Base-by-base conservation (phyloP, 495 filamentous ascomycete species). In the Neurospora sp. region DNA sequence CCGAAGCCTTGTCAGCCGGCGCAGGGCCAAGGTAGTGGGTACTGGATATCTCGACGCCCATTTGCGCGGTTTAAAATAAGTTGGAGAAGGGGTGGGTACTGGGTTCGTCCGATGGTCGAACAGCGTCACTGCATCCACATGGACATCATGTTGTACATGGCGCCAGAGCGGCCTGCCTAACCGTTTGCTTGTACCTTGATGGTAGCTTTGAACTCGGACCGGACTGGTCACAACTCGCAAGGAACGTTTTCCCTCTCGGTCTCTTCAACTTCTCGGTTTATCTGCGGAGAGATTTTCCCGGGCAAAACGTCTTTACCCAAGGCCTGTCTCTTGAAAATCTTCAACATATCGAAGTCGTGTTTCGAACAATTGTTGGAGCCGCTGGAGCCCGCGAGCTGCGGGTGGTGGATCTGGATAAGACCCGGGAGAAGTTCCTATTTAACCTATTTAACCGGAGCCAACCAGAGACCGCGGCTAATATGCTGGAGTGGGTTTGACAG, bases 21-120 rank as follows among this genome's bases (percentile, higher is more conserved):
- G 42, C 18, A 69, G 68, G 40, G 71, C 70, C 76, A 74, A 72
- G 74, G 69, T 44, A 59, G 77, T 77, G 78, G 78, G 53, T 8
- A 75, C 20, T 70, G 68, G 70, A 27, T 69, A 68, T 73, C 69
- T 45, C 41, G 68, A 44, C 35, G 71, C 73, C 73, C 76, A 80
- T 79, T 80, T 79, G 77, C 71, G 78, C 78, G 77, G 78, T 71
- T 80, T 71, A 74, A 80, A 78, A 71, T 53, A 35, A 70, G 40
- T 74, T 73, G 73, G 73, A 74, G 72, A 74, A 73, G 61, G 27
- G 71, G 78, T 76, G 73, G 77, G 72, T 65, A 78, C 71, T 76
- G 73, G 77, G 72, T 65, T 80, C 71, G 37, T 3, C 45, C 65
- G 74, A 73, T 70, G 20, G 18, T 8, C 68, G 70, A 41, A 75